A percentile compares a stretch with the other conserved stretches of the same genome.
These are phyloP conservation scores for Sporothrix dimorphospora DNA, from an alignment of 2,329 filamentous ascomycete species.

Conservation along the genomic window DNA sequence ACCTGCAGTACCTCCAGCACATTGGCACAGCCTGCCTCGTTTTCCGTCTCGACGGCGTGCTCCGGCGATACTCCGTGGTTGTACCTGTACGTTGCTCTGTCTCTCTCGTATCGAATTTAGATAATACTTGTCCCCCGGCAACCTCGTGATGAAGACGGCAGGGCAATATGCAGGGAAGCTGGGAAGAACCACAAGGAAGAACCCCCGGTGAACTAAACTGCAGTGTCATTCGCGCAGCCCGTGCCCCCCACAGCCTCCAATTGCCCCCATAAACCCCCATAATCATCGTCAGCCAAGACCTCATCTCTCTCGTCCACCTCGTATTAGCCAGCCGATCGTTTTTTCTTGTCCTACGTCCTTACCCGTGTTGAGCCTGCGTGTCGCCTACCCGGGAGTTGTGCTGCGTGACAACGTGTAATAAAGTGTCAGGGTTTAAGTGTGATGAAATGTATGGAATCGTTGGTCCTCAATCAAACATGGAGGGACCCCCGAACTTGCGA, in stretches of 20 bases:
- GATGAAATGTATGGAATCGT: too few relatives aligned
- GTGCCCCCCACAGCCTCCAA: background rate
- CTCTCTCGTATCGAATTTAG: background rate
- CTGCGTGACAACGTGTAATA: too few relatives aligned
- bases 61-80: background rate
- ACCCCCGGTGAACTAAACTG: too few relatives aligned
- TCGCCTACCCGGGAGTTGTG: too few relatives aligned
- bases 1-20: background rate
- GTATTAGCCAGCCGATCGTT: conserved; percentile 15
- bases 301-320: background rate
- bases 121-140: background rate
- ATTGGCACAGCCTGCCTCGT: background rate
- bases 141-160: conserved; percentile 17
- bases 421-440: too few relatives aligned
- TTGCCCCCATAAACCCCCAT: background rate
- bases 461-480: too few relatives aligned
- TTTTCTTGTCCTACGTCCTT: background rate
- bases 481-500: too few relatives aligned
- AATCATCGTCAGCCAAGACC: conserved; percentile 20
- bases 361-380: too few relatives aligned
- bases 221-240: conserved; percentile 6
- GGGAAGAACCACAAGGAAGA: too few relatives aligned
- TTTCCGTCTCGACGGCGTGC: background rate
- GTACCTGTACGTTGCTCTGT: background rate
- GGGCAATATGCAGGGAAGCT: background rate